Base-by-base conservation (phyloP, 2,329 filamentous ascomycete genomes). In the Fusarium newnesense region DNA sequence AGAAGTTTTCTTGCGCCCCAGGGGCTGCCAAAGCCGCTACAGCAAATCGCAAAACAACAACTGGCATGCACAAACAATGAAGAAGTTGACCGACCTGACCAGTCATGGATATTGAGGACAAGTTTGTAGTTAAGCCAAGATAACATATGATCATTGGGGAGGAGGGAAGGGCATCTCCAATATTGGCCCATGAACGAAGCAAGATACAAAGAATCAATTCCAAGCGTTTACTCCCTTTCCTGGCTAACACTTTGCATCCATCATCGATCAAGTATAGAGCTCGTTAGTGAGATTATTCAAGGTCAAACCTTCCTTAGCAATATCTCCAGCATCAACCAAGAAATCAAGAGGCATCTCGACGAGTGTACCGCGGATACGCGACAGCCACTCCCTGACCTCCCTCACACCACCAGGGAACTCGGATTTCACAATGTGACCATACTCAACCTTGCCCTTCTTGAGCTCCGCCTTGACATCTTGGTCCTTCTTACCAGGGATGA, bases 341-440 rank as follows among this genome's bases (percentile, higher is more conserved):
- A 85, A 98, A 98, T 94, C 86, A 75, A 98, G 85, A 34, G 95
- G 94, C 95, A 98, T 98, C 85, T 97, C 94, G 12, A 98, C 92
- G 50, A 95, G 82, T 13, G 88, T 93, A 5, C 93, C 93, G 68
- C 90, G 88, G 43, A 95, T 85, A 60, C 89, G 86, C 62, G 87
- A 86, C 61, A 95, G 83, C 83, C 90, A 88, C 57, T 92, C 89
- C 84, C 94, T 95, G 67, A 95, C 86, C 80, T 93, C 91, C n/a
- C 84, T 84, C 49, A 92, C 90, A 12, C 95, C 93, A 72, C 92
- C 89, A 0, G 88, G 86, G 81, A 97, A 94, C 78, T 96, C 90
- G 58, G 93, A 92, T 78, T 90, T 90, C 50, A 97, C 93, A 4
- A 97, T 93, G 83, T 98, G 96, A 1, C 95, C 96, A 83, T 95